phyloP scores from a whole-genome alignment of 306 rosid genomes.

The Benincasa hispida region DNA sequence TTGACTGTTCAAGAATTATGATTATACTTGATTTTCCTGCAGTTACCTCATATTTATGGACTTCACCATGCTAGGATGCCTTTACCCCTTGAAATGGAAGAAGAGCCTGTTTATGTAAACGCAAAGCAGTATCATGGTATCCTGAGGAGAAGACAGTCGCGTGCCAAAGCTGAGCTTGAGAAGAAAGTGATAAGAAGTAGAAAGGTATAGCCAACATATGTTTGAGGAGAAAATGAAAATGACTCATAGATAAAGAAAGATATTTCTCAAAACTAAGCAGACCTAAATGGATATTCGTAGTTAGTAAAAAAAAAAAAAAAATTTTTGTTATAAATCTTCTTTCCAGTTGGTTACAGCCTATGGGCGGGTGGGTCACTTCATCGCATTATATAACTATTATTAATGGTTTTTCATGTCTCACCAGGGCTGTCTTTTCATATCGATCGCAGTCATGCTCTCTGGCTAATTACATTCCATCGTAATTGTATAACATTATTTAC shows the following conservation, averaged over 20 bases:
- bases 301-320: background rate
- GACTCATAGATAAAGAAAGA: background rate
- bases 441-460: background rate
- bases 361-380: background rate
- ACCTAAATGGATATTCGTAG: background rate
- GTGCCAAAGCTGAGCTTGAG: conserved; percentile 79
- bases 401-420: background rate
- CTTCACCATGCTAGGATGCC: conserved; percentile 71
- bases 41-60: conserved; percentile 52
- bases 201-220: conserved; percentile 37
- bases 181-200: conserved; percentile 53
- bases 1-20: background rate
- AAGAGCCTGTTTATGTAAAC: conserved; percentile 84
- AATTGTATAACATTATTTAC: background rate
- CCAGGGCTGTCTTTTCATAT: background rate
- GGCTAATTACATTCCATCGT: background rate
- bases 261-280: background rate
- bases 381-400: background rate
- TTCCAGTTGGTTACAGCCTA: background rate
- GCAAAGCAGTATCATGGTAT: conserved; percentile 95
- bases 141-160: conserved; percentile 76
- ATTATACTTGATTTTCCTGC: conserved; percentile 16
- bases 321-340: background rate
- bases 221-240: background rate
- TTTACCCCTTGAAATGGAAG: conserved; percentile 80